These are phyloP conservation scores for Boletus subparvulus DNA, from an alignment of 768 basidiomycete species.

Conservation along the genomic window DNA sequence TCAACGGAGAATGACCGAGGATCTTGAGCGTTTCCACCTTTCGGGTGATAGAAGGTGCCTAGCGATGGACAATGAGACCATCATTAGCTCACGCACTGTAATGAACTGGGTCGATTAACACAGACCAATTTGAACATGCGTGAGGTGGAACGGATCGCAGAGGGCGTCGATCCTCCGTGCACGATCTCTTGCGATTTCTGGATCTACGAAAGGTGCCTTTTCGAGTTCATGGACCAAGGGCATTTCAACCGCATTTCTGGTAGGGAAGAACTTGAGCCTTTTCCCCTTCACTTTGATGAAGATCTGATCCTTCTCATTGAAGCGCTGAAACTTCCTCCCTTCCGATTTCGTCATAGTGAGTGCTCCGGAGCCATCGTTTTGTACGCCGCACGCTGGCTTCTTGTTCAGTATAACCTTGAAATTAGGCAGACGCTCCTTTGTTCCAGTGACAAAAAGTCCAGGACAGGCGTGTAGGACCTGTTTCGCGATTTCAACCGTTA, in stretches of 20 bases:
- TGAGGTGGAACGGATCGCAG: slow-evolving; percentile 51
- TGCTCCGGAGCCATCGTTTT: slow-evolving; percentile 54
- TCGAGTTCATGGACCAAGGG: slow-evolving; percentile 38
- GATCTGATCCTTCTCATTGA: slow-evolving; percentile 40
- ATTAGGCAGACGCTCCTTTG: slow-evolving; percentile 44
- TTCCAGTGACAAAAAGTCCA: slow-evolving; percentile 25
- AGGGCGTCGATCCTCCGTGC: slow-evolving; percentile 44
- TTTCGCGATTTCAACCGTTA: slow-evolving; percentile 53
- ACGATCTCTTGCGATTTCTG: slow-evolving; percentile 52
- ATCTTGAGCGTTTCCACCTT: slow-evolving; percentile 24
- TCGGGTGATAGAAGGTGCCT: slow-evolving; percentile 32
- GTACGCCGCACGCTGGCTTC: slow-evolving; percentile 48
- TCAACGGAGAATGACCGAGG: slow-evolving; percentile 67
- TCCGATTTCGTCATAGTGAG: slow-evolving; percentile 32
- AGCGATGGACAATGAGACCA: neutral
- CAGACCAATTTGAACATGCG: slow-evolving; percentile 65
- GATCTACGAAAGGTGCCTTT: slow-evolving; percentile 57
- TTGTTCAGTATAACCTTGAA: slow-evolving; percentile 58
- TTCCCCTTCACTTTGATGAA: slow-evolving; percentile 40
- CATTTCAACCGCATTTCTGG: slow-evolving; percentile 1
- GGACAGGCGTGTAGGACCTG: slow-evolving; percentile 49
- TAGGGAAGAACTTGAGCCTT: slow-evolving; percentile 36
- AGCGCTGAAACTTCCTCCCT: slow-evolving; percentile 48
- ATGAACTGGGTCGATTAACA: slow-evolving; percentile 18
- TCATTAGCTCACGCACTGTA: neutral